phyloP scores from a whole-genome alignment of 768 basidiomycete species.

The Coprinopsis cinerea region DNA sequence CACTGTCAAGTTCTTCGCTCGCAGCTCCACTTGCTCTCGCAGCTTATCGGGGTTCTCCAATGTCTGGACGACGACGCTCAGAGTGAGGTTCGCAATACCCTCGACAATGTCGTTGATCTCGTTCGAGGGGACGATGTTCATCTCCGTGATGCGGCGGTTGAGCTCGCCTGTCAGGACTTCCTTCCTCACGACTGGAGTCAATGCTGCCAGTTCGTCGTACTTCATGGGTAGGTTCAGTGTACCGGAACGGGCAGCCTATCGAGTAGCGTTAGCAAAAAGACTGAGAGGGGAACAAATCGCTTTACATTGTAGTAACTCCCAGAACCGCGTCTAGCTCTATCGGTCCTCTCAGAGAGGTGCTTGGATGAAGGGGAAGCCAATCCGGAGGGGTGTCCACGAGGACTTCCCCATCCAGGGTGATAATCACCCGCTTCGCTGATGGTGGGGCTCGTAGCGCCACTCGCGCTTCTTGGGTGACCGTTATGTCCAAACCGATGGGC shows the following conservation, averaged over 20 bases:
- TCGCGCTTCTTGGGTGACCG: constrained; percentile 73
- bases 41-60: constrained; percentile 68
- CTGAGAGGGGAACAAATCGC: constrained; percentile 9
- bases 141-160: constrained; percentile 60
- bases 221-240: constrained; percentile 78
- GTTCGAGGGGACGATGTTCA: constrained; percentile 43
- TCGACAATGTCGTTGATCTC: constrained; percentile 68
- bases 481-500: constrained; percentile 79
- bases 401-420: constrained; percentile 69
- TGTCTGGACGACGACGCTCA: constrained; percentile 71
- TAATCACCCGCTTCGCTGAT: constrained; percentile 78
- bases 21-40: constrained; percentile 52
- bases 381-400: constrained; percentile 46
- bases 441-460: constrained; percentile 82
- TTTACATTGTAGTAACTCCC: constrained; percentile 84
- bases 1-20: constrained; percentile 16
- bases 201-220: constrained; percentile 76
- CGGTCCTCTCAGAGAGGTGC: constrained; percentile 47
- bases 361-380: constrained; percentile 51
- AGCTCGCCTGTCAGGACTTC: constrained; percentile 83
- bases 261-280: constrained; percentile 4
- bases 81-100: constrained; percentile 59
- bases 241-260: constrained; percentile 74
- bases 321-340: constrained; percentile 70
- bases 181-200: constrained; percentile 84